Evolutionary conservation across 805 yeast genomes (phyloP).

Genomic region (Wickerhamomyces silvicola): DNA sequence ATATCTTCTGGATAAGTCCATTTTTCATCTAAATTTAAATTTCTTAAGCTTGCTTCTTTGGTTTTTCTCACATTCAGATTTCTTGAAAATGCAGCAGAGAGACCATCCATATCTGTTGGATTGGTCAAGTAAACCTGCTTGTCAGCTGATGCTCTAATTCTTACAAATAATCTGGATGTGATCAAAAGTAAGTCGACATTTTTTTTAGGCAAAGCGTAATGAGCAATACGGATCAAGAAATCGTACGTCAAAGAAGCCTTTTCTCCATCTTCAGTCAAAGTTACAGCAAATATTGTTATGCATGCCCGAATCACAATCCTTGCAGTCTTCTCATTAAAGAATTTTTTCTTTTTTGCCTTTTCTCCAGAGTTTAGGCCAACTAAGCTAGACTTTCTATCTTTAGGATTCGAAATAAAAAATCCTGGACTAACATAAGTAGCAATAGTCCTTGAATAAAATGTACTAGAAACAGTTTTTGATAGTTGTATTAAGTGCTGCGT

Average conservation of each 20-base stretch:
- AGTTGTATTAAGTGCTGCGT: conserved; percentile 24
- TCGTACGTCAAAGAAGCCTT: conserved; percentile 23
- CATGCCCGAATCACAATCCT: conserved; percentile 15
- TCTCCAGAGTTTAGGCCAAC: conserved; percentile 7
- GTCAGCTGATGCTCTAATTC: conserved; percentile 45
- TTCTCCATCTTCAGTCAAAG: conserved; percentile 18
- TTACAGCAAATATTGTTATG: conserved; percentile 23
- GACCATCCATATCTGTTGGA: conserved; percentile 59
- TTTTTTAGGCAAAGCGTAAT: conserved; percentile 28
- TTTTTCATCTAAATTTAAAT: conserved; percentile 22
- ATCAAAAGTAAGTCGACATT: conserved; percentile 36
- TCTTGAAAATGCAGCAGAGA: conserved; percentile 54
- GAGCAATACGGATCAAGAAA: conserved; percentile 25
- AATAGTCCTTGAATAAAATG: conserved; percentile 16
- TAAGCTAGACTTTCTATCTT: conserved; percentile 24
- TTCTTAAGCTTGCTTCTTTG: conserved; percentile 9
- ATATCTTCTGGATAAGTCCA: conserved; percentile 63
- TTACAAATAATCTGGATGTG: conserved; percentile 43
- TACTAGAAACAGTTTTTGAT: conserved; percentile 4
- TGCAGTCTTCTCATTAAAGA: conserved; percentile 10
- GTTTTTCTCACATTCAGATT: conserved; percentile 28
- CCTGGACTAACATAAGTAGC: conserved; percentile 21
- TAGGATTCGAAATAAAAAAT: conserved; percentile 2
- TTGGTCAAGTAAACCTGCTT: conserved; percentile 41
- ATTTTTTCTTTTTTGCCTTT: neutral